These are phyloP conservation scores for Cymbopogon citratus DNA, from an alignment of 176 grass and related monocot genomes.

Conservation along the genomic window DNA sequence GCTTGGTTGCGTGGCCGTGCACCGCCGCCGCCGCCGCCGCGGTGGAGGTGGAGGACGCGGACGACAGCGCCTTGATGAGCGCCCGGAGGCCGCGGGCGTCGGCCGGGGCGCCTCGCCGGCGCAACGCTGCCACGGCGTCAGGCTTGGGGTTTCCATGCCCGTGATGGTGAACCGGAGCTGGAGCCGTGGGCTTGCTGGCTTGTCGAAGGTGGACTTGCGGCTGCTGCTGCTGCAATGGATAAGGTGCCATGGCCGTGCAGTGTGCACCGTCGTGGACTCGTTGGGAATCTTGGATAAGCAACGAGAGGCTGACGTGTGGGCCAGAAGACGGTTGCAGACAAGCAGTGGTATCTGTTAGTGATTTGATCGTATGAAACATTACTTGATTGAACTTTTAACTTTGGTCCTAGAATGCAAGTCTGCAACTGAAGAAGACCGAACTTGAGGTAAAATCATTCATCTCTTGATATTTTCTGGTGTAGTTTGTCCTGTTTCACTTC, in stretches of 20 bases:
- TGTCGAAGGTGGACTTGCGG: not conserved
- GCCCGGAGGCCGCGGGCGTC: not conserved
- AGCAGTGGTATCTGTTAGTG: not conserved
- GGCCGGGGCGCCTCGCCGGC: not conserved
- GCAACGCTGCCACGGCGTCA: not conserved
- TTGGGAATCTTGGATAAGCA: too few relatives aligned
- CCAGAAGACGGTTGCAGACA: too few relatives aligned
- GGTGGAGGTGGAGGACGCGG: not conserved
- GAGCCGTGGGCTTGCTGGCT: not conserved
- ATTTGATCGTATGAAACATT: not conserved
- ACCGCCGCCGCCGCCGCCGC: not conserved
- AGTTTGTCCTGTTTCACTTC: not conserved
- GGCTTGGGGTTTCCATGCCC: not conserved
- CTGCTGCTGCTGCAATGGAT: not conserved
- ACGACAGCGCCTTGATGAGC: not conserved
- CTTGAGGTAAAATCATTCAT: constrained; percentile 8
- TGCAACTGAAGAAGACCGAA: not conserved
- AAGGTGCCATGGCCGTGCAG: not conserved
- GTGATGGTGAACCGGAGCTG: not conserved
- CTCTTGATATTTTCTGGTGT: not conserved
- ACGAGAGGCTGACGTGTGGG: too few relatives aligned
- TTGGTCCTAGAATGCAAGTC: not conserved
- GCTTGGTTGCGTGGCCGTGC: constrained; percentile 9
- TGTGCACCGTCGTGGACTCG: too few relatives aligned
- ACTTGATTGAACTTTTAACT: not conserved